Base-by-base conservation (phyloP, 2,329 filamentous ascomycete species). In the Xylariaceae sp. region DNA sequence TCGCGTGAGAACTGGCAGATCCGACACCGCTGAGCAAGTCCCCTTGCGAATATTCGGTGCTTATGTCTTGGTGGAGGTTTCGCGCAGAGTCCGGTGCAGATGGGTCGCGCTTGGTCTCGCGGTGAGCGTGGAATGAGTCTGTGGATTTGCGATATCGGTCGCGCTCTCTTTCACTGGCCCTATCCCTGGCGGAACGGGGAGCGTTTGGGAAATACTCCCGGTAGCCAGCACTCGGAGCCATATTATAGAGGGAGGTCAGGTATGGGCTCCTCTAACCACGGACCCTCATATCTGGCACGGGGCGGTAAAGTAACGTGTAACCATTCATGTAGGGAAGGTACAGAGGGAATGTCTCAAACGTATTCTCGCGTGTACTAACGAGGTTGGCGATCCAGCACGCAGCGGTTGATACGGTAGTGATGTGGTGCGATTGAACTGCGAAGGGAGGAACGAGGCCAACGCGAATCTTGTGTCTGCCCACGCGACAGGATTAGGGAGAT, bases 201-300 rank as follows among this genome's bases (percentile, higher is more conserved):
- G 84, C 85, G 61, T 83, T 79, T 53, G 84, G 85, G 66, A 88
- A 89, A 74, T 88, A 92, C 68, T 88, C 81, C 68, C 83, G 85
- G 74, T 88, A 89, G 69, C 82, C 81, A 70, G 83, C 82, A 71
- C 85, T 86, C 79, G 86, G 58, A 50, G 58, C 56, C 57, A 55
- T 86, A 83, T 85, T 86, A 69, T 69, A 81, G 72, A 66, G 54
- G 55, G 55, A 64, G 61, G 64, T 63, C 66, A 49, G 68, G 65
- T 70, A 71, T 67, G 67, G 65, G 61, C 66, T 61, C 66, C 52
- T 60, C 68, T 68, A 67, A 67, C 64, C 65, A 67, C 66, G 68
- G 59, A 70, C 70, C 74, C 75, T 78, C 70, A 69, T 77, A 68
- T 67, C 66, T 66, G 61, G 62, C 60, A 59, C 52, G 11, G 21